Evolutionary conservation across 768 basidiomycete genomes (phyloP), one percentile per base, ranked within the genome.

Genomic region (Russula lepida): DNA sequence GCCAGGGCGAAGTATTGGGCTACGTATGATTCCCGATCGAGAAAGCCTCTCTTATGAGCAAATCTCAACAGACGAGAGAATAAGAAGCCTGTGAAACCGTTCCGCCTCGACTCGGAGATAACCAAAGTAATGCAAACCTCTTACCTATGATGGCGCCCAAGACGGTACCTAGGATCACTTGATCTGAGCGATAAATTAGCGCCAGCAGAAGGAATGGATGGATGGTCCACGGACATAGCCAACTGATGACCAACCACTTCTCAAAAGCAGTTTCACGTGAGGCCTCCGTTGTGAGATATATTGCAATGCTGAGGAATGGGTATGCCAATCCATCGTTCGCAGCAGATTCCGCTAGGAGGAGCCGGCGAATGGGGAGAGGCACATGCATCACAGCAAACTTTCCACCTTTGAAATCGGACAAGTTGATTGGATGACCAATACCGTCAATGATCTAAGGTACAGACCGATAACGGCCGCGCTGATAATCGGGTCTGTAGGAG

Each of bases 241-340:
- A 91, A 7, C 92, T 91, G 55, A 94, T 74, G 44, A 93, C 79
- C 57, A 95, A 75, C 95, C 97, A 97, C 68, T 93, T 82, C 13
- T 78, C 84, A 33, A 97, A 75, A 5, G 93, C 92, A 11, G 78
- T 77, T 0, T 77, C 73, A 15, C 74, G 77, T 3, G 84, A 80
- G 0, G 78, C 69, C 64, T 95, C 91, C 5, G 92, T 66, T 11
- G 85, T 86, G 49, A 98, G 78, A 71, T 95, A 98, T 11, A 98
- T 78, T 3, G 95, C 84, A 55, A 98, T 79, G 28, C 83, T 81
- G 58, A 98, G 77, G 71, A 98, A 98, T 0, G 94, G 94, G 71
- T 95, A 97, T 2, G 95, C 93, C 15, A 98, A 79, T 2, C 97
- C 97, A 67, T 98, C 97, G 72, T 99, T 99, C 7, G 91, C 86